Evolutionary conservation across 2,329 filamentous ascomycete genomes (phyloP).

Genomic region (Claviceps monticola): DNA sequence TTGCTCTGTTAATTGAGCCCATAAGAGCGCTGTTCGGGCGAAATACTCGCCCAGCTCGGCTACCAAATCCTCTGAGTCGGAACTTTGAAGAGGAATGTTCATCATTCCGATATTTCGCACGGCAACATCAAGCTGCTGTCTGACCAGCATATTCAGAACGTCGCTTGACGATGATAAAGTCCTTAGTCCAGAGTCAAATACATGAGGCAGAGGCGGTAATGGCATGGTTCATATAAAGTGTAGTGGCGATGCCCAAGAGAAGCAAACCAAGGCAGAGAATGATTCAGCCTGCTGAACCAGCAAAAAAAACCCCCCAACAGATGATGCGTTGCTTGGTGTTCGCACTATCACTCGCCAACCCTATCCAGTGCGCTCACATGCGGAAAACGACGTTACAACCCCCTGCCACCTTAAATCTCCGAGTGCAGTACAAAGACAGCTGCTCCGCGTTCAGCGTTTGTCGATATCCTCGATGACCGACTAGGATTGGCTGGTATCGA

Average conservation of each 20-base stretch:
- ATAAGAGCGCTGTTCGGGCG: constrained; percentile 19
- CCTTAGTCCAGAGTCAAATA: constrained; percentile 17
- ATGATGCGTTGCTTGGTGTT: neutral
- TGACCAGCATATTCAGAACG: constrained; percentile 16
- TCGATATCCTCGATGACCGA: neutral
- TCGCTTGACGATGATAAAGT: neutral
- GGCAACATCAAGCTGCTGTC: constrained; percentile 14
- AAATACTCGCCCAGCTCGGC: constrained; percentile 23
- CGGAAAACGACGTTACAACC: neutral
- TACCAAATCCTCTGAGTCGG: constrained; percentile 16
- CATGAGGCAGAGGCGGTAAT: constrained; percentile 13
- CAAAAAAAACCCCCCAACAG: neutral
- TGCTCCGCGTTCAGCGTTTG: neutral
- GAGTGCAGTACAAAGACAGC: neutral
- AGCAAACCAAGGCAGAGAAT: neutral
- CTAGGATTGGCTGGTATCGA: neutral
- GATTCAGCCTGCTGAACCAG: neutral
- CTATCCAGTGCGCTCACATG: neutral
- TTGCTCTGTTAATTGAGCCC: constrained; percentile 19
- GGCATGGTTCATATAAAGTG: constrained; percentile 8
- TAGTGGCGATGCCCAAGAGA: neutral
- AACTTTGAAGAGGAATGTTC: constrained; percentile 7
- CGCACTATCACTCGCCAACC: neutral
- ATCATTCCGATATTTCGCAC: constrained; percentile 12
- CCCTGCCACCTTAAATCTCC: neutral